phyloP scores from a whole-genome alignment of 2,329 filamentous ascomycete genomes.

The Diaporthe sp. region DNA sequence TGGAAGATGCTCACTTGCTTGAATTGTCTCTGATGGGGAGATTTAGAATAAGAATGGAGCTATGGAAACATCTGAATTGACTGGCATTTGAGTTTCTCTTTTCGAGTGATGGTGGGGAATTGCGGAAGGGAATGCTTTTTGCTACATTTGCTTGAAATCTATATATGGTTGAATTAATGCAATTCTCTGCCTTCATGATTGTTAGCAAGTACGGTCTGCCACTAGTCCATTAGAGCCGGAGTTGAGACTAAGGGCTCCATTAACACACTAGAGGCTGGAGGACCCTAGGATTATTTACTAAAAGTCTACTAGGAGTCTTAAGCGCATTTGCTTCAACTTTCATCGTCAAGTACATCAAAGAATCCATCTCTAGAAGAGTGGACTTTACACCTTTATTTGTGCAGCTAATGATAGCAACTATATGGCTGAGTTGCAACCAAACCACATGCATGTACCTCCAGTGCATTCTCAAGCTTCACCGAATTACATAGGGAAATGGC shows the following conservation, averaged over 20 bases:
- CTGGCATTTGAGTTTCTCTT: background rate
- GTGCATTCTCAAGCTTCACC: background rate
- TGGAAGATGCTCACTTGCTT: background rate
- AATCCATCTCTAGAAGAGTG: background rate
- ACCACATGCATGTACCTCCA: background rate
- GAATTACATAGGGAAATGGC: background rate
- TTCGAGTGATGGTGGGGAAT: background rate
- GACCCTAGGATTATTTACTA: too few species aligned
- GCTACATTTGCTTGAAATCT: rapidly evolving
- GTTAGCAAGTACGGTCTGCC: too few species aligned
- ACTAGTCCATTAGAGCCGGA: background rate
- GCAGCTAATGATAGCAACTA: background rate
- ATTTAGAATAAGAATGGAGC: background rate
- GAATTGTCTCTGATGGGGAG: too few species aligned
- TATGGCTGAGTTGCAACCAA: background rate
- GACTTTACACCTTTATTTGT: background rate
- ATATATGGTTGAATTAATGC: background rate
- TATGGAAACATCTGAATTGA: background rate
- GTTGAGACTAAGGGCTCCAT: too few species aligned
- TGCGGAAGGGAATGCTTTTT: background rate
- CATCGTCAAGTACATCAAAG: too few species aligned
- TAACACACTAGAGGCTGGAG: background rate
- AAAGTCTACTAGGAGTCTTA: too few species aligned
- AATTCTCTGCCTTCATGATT: background rate
- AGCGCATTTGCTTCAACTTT: too few species aligned